Percentiles rank a stretch among this genome's conserved stretches.
These are phyloP conservation scores for Rutstroemia sydowiana DNA, from an alignment of 2,329 filamentous ascomycete genomes.

Conservation along the genomic window DNA sequence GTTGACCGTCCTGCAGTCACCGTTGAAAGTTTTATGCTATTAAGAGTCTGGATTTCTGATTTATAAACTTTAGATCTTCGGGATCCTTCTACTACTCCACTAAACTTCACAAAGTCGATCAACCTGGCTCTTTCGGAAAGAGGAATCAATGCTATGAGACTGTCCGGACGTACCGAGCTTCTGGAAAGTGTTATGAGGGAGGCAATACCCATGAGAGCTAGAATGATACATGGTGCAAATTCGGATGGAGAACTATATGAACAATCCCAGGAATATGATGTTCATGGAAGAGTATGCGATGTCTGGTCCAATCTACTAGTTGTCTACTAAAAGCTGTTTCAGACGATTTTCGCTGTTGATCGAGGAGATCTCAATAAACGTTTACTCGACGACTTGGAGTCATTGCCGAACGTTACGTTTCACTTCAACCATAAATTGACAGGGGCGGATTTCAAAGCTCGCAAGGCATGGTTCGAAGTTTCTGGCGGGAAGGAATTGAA, in stretches of 20 bases:
- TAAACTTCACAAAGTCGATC: conserved; percentile 98
- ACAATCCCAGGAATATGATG: conserved; percentile 81
- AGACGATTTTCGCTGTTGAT: conserved; percentile 84
- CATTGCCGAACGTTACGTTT: conserved; percentile 80
- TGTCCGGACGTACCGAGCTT: conserved; percentile 59
- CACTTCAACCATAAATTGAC: conserved; percentile 93
- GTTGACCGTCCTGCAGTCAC: too few relatives aligned
- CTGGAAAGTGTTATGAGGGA: conserved; percentile 66
- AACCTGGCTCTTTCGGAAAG: conserved; percentile 92
- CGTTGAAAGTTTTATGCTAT: too few relatives aligned
- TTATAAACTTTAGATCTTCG: conserved; percentile 61
- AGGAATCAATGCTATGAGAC: conserved; percentile 79
- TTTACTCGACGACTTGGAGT: conserved; percentile 75
- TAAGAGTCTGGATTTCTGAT: neutral
- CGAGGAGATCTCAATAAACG: conserved; percentile 74
- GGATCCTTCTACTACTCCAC: conserved; percentile 69
- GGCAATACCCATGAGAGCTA: conserved; percentile 88
- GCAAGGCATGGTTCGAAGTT: conserved; percentile 82
- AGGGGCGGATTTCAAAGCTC: conserved; percentile 72
- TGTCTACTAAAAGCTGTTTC: conserved; percentile 2
- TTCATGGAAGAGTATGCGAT: conserved; percentile 64
- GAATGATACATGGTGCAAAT: conserved; percentile 82
- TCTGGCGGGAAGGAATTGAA: conserved; percentile 31
- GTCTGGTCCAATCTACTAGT: neutral
- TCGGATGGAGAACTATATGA: conserved; percentile 62